Evolutionary conservation across 139 green algal genomes (phyloP).

Genomic region (Raphidocelis subcapitata): DNA sequence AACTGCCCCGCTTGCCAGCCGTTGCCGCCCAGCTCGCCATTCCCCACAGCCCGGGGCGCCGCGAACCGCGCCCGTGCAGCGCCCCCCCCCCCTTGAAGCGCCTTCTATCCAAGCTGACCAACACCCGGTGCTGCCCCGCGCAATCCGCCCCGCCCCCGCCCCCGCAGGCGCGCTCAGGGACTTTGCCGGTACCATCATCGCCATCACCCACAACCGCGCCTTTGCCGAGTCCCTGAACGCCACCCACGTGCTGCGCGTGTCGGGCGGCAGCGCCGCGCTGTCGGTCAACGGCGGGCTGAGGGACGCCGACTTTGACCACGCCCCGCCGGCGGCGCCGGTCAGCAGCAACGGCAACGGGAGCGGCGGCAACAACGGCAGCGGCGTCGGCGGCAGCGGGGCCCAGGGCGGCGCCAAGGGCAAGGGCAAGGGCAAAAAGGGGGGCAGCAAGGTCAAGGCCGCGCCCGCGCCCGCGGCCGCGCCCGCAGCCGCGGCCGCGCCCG

Average conservation of each 20-base stretch:
- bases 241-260: conserved; percentile 52
- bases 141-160: neutral
- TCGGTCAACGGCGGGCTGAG: conserved; percentile 38
- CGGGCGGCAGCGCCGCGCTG: conserved; percentile 31
- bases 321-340: too few species aligned
- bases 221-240: conserved; percentile 51
- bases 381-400: neutral
- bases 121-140: too few species aligned
- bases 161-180: conserved; percentile 34
- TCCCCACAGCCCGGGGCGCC: too few species aligned
- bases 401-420: conserved; percentile 7
- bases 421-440: conserved; percentile 9
- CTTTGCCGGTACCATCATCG: conserved; percentile 55
- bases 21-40: too few species aligned
- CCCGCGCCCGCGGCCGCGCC: neutral
- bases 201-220: conserved; percentile 55
- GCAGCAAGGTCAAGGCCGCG: neutral
- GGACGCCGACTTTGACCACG: conserved; percentile 47
- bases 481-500: neutral
- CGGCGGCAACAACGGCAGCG: neutral
- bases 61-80: too few species aligned
- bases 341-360: neutral
- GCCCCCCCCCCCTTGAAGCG: too few species aligned
- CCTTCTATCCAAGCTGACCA: too few species aligned
- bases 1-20: too few species aligned